Evolutionary conservation across 2,329 filamentous ascomycete genomes (phyloP), one percentile per base, ranked within the genome.

Genomic region (Trichoderma gracile): DNA sequence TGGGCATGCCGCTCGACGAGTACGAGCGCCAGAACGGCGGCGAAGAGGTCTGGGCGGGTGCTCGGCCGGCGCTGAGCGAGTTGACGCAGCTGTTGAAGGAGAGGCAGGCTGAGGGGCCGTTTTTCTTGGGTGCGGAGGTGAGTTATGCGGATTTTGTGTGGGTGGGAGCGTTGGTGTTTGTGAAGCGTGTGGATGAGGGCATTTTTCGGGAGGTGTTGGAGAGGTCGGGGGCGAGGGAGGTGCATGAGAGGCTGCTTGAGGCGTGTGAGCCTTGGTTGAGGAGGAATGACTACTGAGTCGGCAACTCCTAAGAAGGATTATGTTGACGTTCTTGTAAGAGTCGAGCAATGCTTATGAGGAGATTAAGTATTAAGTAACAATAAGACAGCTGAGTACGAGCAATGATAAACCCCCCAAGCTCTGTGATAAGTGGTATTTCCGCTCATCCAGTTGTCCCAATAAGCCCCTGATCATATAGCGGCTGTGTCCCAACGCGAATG

Each of bases 111-210:
- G 79, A 81, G 0, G 89, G 89, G 0, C 84, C 85, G 0, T 91
- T 85, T 71, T 85, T 91, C 62, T 55, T 84, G 66, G 89, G 89
- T 0, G 74, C 81, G 53, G 80, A 79, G 65, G 76, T 81, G 4
- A 79, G 79, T 43, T 89, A 84, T 72, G 82, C 81, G 4, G 86
- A 88, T 71, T 84, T 90, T 63, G 77, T 86, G 2, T 82, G 86
- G 70, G 81, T 81, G 0, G 78, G 78, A 1, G 76, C 77, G 40
- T 67, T 87, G 64, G 73, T 82, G 5, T 84, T 82, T 45, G 54
- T 72, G 63, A 68, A 74, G 65, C 68, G 71, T 1, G 68, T 80
- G 5, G 77, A 76, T 5, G 70, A 75, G 5, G 75, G 76, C 2
- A 63, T 73, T 2, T 77, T 74, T 8, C 72, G 75, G 19, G 72